Percentiles rank a stretch among this genome's conserved stretches.
phyloP scores from a whole-genome alignment of 441 rosid species.

The Monsonia emarginata region DNA sequence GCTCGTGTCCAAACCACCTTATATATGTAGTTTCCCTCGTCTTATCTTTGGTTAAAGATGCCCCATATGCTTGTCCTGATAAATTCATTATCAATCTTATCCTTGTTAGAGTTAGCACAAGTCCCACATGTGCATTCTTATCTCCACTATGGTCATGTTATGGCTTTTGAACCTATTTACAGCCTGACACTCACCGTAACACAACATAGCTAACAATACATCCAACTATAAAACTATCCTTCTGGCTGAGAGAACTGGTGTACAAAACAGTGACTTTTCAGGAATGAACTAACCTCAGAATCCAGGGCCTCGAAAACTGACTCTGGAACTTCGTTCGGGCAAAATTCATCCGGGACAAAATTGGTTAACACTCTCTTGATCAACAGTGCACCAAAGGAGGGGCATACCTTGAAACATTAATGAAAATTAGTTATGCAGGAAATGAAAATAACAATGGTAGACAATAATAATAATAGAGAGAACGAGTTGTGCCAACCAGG shows the following conservation, averaged over 20 bases:
- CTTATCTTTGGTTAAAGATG: too few relatives aligned
- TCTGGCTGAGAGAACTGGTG: not conserved
- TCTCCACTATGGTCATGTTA: too few relatives aligned
- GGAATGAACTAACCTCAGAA: slow-evolving; percentile 39
- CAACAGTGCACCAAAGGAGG: slow-evolving; percentile 61
- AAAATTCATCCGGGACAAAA: slow-evolving; percentile 81
- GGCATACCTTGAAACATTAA: slow-evolving; percentile 61
- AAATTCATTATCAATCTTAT: too few relatives aligned
- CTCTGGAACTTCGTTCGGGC: slow-evolving; percentile 76
- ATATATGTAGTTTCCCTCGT: too few relatives aligned
- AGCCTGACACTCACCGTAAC: too few relatives aligned
- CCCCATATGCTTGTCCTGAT: too few relatives aligned
- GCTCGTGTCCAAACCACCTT: too few relatives aligned
- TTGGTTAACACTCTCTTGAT: slow-evolving; percentile 62
- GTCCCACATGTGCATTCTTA: too few relatives aligned
- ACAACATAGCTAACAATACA: slow-evolving; percentile 10
- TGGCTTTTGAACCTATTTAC: too few relatives aligned
- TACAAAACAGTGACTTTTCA: not conserved
- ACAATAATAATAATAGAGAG: too few relatives aligned
- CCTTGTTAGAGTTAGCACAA: too few relatives aligned
- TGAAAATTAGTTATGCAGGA: not conserved
- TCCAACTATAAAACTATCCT: not conserved
- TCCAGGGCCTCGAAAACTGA: slow-evolving; percentile 69
- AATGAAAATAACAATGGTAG: not conserved
- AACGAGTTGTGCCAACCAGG: too few relatives aligned